Conservation (phyloP, 371 early-diverging fungal species). For the Mortierella sp. region DNA sequence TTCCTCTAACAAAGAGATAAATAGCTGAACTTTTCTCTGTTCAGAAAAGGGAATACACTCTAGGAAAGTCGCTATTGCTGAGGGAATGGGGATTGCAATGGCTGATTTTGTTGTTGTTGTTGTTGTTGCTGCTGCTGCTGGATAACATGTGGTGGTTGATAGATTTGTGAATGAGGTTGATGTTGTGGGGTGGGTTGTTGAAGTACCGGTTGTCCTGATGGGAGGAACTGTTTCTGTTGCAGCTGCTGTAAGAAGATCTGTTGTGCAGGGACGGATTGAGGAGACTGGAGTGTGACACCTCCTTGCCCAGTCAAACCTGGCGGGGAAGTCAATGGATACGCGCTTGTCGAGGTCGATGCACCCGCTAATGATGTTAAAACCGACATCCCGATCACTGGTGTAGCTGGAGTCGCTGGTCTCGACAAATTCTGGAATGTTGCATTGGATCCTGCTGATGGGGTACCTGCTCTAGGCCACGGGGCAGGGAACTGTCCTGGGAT, state of each 20-base stretch:
- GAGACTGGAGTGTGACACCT: conserved; percentile 1
- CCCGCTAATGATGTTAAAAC: no score
- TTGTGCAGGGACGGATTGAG: conserved; percentile 6
- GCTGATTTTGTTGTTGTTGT: no score
- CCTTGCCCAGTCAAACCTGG: neutral
- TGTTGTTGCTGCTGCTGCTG: conserved; percentile 14
- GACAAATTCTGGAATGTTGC: conserved; percentile 30
- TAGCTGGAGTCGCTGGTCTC: conserved; percentile 32
- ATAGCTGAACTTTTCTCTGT: no score
- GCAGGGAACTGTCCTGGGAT: conserved; percentile 54
- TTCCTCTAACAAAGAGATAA: no score
- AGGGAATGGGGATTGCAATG: no score
- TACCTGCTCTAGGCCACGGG: conserved; percentile 36
- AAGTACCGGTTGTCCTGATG: no score
- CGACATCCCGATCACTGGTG: conserved; percentile 9
- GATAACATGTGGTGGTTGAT: conserved; percentile 11
- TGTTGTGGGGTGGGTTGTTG: no score
- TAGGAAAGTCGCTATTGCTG: neutral
- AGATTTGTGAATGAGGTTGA: conserved; percentile 8
- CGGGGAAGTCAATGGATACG: no score
- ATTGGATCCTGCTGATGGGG: conserved; percentile 16
- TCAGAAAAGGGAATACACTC: neutral
- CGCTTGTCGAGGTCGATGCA: no score
- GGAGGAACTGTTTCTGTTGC: no score
- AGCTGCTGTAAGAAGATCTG: conserved; percentile 11